phyloP scores from a whole-genome alignment of 2,329 filamentous ascomycete genomes.

The Ciborinia camelliae region DNA sequence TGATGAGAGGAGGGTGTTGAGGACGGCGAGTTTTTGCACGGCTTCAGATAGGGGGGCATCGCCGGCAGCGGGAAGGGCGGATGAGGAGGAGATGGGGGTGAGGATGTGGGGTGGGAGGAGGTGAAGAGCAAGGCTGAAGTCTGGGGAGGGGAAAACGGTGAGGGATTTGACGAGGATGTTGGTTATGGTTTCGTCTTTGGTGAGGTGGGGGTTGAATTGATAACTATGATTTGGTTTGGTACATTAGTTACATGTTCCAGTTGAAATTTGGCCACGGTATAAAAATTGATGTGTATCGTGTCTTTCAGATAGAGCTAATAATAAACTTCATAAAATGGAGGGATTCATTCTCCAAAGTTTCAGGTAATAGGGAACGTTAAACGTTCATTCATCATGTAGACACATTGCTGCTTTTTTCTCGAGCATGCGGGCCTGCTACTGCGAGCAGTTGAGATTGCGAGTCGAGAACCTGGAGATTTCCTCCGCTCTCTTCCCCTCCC shows the following conservation, averaged over 20 bases:
- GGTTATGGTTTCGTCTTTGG: constrained; percentile 95
- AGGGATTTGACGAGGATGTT: constrained; percentile 98
- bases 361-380: constrained; percentile 99
- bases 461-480: neutral
- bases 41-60: constrained; percentile 78
- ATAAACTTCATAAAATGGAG: constrained; percentile 63
- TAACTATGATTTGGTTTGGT: constrained; percentile 60
- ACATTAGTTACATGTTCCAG: constrained; percentile 5
- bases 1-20: constrained; percentile 78
- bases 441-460: neutral
- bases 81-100: constrained; percentile 52
- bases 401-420: constrained; percentile 22
- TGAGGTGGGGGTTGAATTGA: constrained; percentile 98
- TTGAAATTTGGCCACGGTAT: neutral
- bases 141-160: constrained; percentile 92
- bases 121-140: constrained; percentile 91
- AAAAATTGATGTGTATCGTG: constrained; percentile 20
- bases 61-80: constrained; percentile 51
- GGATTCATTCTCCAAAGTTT: constrained; percentile 58
- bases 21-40: constrained; percentile 63
- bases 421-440: neutral
- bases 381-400: constrained; percentile 67
- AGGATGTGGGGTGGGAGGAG: constrained; percentile 85
- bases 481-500: neutral
- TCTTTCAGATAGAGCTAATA: constrained; percentile 74